Evolutionary conservation across 2,329 filamentous ascomycete genomes (phyloP).

Genomic region (Knufia petricola): DNA sequence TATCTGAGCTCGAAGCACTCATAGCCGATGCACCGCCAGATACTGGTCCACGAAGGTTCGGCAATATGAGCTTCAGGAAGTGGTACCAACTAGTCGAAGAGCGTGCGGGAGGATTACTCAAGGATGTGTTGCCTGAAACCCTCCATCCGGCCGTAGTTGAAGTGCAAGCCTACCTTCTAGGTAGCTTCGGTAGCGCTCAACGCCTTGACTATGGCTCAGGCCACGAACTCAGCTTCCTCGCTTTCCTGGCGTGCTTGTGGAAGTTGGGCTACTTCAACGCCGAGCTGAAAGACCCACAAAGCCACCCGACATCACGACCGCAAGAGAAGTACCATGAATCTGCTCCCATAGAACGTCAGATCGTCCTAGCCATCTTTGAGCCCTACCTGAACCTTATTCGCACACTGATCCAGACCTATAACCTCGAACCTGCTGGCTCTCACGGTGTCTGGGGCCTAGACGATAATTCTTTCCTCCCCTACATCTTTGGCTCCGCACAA

Average conservation of each 20-base stretch:
- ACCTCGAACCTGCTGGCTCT: slow-evolving; percentile 85
- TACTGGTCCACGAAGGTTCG: slow-evolving; percentile 76
- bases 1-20: slow-evolving; percentile 55
- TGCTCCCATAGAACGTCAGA: slow-evolving; percentile 62
- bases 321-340: no score
- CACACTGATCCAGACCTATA: slow-evolving; percentile 79
- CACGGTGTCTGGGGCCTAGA: slow-evolving; percentile 99
- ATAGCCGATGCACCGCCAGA: slow-evolving; percentile 75
- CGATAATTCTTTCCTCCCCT: slow-evolving; percentile 87
- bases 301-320: not conserved
- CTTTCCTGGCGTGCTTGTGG: slow-evolving; percentile 84
- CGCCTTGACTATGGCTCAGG: slow-evolving; percentile 92
- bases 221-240: slow-evolving; percentile 88
- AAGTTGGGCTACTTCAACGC: slow-evolving; percentile 69
- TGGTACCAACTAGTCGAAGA: slow-evolving; percentile 67
- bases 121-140: slow-evolving; percentile 44
- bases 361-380: slow-evolving; percentile 74
- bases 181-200: slow-evolving; percentile 78
- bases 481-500: slow-evolving; percentile 91
- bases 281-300: no score
- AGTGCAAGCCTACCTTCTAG: slow-evolving; percentile 68
- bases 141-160: slow-evolving; percentile 50
- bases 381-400: slow-evolving; percentile 77
- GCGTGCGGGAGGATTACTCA: slow-evolving; percentile 47
- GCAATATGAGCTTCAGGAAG: slow-evolving; percentile 78